These are phyloP conservation scores for Ustilago vetiveriae DNA, from an alignment of 1,284 basidiomycete genomes.

Conservation along the genomic window DNA sequence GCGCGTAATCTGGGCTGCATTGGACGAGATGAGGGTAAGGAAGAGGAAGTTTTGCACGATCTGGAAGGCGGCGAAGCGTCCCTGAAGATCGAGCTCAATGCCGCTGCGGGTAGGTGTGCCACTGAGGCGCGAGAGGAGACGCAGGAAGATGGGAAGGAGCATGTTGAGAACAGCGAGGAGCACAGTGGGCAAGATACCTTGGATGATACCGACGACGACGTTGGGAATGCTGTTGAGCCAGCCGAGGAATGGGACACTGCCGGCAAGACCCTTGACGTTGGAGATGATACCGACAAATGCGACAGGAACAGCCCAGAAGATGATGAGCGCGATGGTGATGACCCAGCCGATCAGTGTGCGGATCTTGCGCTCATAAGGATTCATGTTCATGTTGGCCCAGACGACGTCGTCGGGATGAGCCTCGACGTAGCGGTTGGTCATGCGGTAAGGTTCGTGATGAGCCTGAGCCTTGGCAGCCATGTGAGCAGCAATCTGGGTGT, in stretches of 20 bases:
- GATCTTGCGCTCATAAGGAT: conserved; percentile 84
- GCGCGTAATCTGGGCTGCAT: conserved; percentile 39
- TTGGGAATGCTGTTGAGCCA: conserved; percentile 79
- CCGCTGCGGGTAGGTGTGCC: conserved; percentile 82
- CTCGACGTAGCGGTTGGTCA: conserved; percentile 56
- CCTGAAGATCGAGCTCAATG: conserved; percentile 89
- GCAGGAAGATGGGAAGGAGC: conserved; percentile 85
- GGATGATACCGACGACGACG: conserved; percentile 78
- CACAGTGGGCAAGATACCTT: conserved; percentile 79
- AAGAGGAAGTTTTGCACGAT: conserved; percentile 66
- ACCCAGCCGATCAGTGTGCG: conserved; percentile 70
- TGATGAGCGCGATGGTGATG: conserved; percentile 73
- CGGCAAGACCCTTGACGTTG: conserved; percentile 80
- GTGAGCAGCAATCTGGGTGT: conserved; percentile 80
- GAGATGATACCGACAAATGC: conserved; percentile 85
- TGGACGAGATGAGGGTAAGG: conserved; percentile 60
- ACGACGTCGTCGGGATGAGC: conserved; percentile 76
- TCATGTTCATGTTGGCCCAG: conserved; percentile 86
- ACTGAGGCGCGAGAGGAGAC: conserved; percentile 79
- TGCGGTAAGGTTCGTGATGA: conserved; percentile 61
- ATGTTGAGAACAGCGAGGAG: conserved; percentile 88
- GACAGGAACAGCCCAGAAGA: conserved; percentile 72
- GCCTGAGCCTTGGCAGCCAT: conserved; percentile 48
- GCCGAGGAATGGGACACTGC: conserved; percentile 75
- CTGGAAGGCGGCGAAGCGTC: conserved; percentile 90